Percentiles rank a stretch among this genome's conserved stretches.
Evolutionary conservation across 164 flowering plant genomes (phyloP).

Genomic region (Vitis amurensis): DNA sequence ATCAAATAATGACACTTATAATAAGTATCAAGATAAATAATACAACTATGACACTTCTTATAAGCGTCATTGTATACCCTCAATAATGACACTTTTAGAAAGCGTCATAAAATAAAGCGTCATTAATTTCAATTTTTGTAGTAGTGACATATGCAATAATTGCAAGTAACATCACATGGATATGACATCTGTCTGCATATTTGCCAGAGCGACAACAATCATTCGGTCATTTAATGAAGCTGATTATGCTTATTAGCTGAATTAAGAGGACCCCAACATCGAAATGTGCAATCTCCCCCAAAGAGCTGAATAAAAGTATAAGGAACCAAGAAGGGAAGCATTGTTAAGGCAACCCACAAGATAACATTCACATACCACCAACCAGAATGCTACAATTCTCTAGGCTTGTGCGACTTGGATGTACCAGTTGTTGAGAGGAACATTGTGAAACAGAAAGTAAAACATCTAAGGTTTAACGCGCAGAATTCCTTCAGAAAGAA

Average conservation of each 20-base stretch:
- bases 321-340: constrained; percentile 60
- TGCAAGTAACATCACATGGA: constrained; percentile 61
- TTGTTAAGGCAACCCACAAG: constrained; percentile 46
- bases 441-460: constrained; percentile 69
- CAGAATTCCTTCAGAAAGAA: too few species aligned
- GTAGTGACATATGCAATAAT: constrained; percentile 60
- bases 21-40: too few species aligned
- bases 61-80: too few species aligned
- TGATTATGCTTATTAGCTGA: constrained; percentile 82
- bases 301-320: constrained; percentile 54
- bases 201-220: constrained; percentile 62
- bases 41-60: too few species aligned
- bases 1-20: too few species aligned
- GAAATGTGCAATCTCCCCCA: constrained; percentile 83
- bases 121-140: too few species aligned
- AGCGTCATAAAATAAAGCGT: too few species aligned
- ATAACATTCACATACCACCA: constrained; percentile 81
- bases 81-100: too few species aligned
- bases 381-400: constrained; percentile 82
- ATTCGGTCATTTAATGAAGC: constrained; percentile 82
- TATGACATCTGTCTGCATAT: constrained; percentile 62
- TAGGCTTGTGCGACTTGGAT: constrained; percentile 43
- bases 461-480: constrained; percentile 87
- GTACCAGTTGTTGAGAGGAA: constrained; percentile 77
- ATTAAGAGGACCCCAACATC: constrained; percentile 96